Conservation (phyloP, 2,329 filamentous ascomycete species). For the Zymoseptoria passerinii region DNA sequence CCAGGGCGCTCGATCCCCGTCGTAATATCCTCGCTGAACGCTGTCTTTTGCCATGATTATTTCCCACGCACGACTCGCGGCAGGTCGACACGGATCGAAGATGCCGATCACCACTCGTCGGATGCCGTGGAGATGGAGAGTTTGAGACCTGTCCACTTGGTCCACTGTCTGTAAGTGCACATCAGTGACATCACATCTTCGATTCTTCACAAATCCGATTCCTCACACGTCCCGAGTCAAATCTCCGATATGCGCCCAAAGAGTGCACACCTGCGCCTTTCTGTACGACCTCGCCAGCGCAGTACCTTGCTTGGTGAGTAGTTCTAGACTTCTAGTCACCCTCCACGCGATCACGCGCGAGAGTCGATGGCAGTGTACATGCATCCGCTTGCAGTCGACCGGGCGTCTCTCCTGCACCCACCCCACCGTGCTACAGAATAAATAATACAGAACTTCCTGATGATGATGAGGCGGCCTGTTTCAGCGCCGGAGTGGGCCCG, state of each 20-base stretch:
- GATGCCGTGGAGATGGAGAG: background rate
- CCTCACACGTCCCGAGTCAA: background rate
- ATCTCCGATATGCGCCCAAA: slow-evolving; percentile 1
- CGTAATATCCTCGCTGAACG: background rate
- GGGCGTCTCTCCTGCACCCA: background rate
- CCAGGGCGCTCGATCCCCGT: background rate
- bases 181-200: background rate
- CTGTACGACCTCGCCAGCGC: slow-evolving; percentile 1
- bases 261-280: slow-evolving; percentile 4
- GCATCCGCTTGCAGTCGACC: no score
- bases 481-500: no score
- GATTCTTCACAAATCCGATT: no score
- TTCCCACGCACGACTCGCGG: background rate
- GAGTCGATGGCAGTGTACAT: no score
- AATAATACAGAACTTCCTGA: background rate
- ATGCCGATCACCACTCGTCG: background rate
- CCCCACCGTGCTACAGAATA: background rate
- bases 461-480: no score
- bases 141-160: no score
- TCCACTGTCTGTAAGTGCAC: slow-evolving; percentile 1
- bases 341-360: no score
- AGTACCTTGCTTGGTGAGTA: no score
- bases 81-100: background rate
- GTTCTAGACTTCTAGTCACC: no score
- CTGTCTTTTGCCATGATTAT: background rate